Base-by-base conservation (phyloP, 2,329 filamentous ascomycete genomes). In the Pseudocercospora pini-densiflorae region DNA sequence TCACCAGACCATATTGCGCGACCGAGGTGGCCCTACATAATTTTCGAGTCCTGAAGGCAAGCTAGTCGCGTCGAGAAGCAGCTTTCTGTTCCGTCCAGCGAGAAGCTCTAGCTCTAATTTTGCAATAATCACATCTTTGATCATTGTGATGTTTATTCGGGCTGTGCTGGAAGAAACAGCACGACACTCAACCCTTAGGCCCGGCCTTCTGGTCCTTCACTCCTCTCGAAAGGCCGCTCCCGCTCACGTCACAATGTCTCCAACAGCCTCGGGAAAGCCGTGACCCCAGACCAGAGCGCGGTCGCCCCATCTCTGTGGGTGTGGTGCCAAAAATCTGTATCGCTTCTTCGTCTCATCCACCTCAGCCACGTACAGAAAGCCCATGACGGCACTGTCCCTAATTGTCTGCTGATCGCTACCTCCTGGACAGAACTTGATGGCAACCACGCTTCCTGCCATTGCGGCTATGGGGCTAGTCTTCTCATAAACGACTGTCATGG, bases 281-380 rank as follows among this genome's bases (percentile, higher is more conserved):
- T 68, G 64, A 8, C 92, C 93, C 89, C 92, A 91, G 19, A 98
- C 84, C 74, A 98, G 83, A 5, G 94, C 93, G 75, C 90, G 86
- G 71, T 91, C 88, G 0, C 92, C 93, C 66, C 97, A 84, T 65
- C 91, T 86, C 2, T 93, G 93, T 61, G 91, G 92, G 68, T 97
- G 89, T 1, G 95, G 95, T 19, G 92, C 90, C 65, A 99, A 81
- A 21, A 98, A 84, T 75, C 92, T 91, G 33, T 97, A 84, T 77
- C 92, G 91, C 71, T 89, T 89, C 78, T 91, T 91, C 72, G 91
- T 90, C 75, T 92, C 91, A 75, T 99, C 94, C 3, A 98, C 92
- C 68, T 97, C 92, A 0, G 92, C 90, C 16, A 98, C 91, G 75
- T 97, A 97, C 31, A 97, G 86, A 75, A 97, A 99, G 0, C 95